Base-by-base conservation (phyloP, 192 early-diverging fungal species). In the Coemansia erecta region DNA sequence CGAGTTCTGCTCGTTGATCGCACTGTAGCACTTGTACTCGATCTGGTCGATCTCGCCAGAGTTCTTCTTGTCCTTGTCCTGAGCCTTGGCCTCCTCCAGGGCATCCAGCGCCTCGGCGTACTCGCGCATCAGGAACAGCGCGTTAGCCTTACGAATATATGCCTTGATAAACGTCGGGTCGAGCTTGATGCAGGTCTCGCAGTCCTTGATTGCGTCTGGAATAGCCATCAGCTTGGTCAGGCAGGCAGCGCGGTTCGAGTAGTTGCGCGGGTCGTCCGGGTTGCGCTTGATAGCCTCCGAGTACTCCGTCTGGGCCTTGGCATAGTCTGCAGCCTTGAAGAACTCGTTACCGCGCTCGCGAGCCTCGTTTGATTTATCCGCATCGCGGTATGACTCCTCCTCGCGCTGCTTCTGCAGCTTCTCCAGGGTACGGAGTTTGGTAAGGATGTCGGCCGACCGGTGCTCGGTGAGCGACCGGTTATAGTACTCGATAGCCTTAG, bases 211-310 rank as follows among this genome's bases (percentile, higher is more conserved):
- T 14, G 97, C 97, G 73, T 99, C 97, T 18, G 90, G 83, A 40
- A 97, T 61, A 8, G 95, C 94, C 84, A 94, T 84, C 50, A 99
- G 80, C 83, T 99, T 99, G 26, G 86, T 87, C 81, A 95, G 94
- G 67, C 92, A 93, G 31, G 93, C 94, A 24, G 97, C 93, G 61
- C 97, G 92, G 86, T 99, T 99, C 28, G 93, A 94, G 73, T 90
- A 98, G 63, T 90, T 88, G 66, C 92, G 85, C 22, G 89, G 85
- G 54, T 99, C 97, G 8, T 82, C 68, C 26, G 92, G 90, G 61
- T 96, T 95, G 64, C 97, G 90, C 85, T 95, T 95, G 77, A 99
- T 94, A 8, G 95, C 91, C 77, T 99, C 97, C 15, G 91, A 87
- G 78, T 99, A 99, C 72, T 89, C 81, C 73, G 89, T 86, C 58